A percentile compares a stretch with the other conserved stretches of the same genome.
These are phyloP conservation scores for Tubosaeta sp. DNA, from an alignment of 768 basidiomycete species.

Conservation along the genomic window DNA sequence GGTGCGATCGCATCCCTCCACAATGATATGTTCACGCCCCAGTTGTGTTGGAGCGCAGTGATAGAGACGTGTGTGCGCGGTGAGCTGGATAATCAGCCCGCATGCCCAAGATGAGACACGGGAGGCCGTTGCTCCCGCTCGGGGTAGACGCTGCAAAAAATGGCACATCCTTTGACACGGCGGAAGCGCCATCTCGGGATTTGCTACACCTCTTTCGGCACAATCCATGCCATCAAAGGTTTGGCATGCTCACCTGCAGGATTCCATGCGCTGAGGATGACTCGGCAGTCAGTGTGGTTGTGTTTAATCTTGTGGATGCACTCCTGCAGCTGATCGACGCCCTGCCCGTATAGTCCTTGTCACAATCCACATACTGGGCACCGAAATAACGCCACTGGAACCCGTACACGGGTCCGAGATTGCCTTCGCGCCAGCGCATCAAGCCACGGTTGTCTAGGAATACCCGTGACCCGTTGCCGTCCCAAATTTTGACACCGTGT, in stretches of 20 bases:
- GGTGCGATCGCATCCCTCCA: constrained; percentile 84
- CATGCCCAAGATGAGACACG: constrained; percentile 91
- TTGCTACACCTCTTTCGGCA: constrained; percentile 49
- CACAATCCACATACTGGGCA: constrained; percentile 72
- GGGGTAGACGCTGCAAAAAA: constrained; percentile 80
- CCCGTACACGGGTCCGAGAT: constrained; percentile 95
- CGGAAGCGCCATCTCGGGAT: constrained; percentile 91
- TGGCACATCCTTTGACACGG: constrained; percentile 99
- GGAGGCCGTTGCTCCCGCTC: constrained; percentile 64
- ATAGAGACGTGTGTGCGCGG: constrained; percentile 97
- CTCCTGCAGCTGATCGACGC: constrained; percentile 89
- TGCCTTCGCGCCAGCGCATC: constrained; percentile 81
- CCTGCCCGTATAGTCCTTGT: constrained; percentile 75
- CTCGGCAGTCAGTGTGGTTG: constrained; percentile 89
- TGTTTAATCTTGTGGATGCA: constrained; percentile 90
- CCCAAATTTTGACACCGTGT: constrained; percentile 95
- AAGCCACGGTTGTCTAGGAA: constrained; percentile 85
- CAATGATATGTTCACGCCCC: constrained; percentile 71
- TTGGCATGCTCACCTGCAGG: constrained; percentile 71
- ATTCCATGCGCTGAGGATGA: constrained; percentile 97
- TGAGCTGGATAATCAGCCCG: constrained; percentile 92
- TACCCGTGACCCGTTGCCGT: constrained; percentile 87
- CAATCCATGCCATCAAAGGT: neutral
- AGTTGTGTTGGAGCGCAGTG: constrained; percentile 83
- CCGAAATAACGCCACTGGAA: constrained; percentile 98